phyloP scores from a whole-genome alignment of 768 basidiomycete species.

The Lepiota brunneoincarnata region DNA sequence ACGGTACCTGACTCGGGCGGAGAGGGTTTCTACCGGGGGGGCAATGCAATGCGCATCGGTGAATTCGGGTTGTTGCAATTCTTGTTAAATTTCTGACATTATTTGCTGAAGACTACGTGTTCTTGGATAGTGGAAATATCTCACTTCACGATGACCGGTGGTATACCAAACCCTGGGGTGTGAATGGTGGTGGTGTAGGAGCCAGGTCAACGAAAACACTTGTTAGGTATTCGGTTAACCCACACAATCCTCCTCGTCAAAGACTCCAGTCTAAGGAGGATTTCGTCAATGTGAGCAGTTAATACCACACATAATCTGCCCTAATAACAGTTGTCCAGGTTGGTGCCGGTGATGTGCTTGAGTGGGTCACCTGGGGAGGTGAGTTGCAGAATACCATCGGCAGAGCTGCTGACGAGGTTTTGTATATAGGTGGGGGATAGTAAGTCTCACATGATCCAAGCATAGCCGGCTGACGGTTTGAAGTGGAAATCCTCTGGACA shows the following conservation, averaged over 20 bases:
- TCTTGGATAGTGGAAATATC: conserved; percentile 25
- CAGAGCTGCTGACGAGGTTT: background rate
- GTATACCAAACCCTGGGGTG: conserved; percentile 32
- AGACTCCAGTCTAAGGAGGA: conserved; percentile 24
- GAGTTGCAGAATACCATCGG: background rate
- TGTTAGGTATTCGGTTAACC: conserved; percentile 18
- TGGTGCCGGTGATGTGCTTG: conserved; percentile 22
- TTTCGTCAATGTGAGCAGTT: conserved; percentile 18
- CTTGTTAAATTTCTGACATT: background rate
- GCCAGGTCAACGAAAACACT: conserved; percentile 24
- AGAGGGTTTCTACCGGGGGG: conserved; percentile 26
- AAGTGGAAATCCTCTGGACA: conserved; percentile 21
- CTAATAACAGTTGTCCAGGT: conserved; percentile 6
- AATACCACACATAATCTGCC: background rate
- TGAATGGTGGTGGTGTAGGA: conserved; percentile 28
- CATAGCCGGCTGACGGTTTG: background rate
- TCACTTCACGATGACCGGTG: conserved; percentile 30
- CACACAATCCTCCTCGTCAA: conserved; percentile 20
- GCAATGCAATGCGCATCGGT: conserved; percentile 30
- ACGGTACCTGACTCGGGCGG: conserved; percentile 29
- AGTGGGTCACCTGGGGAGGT: conserved; percentile 30
- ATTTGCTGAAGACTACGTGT: conserved; percentile 21
- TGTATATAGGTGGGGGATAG: conserved; percentile 7
- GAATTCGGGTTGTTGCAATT: background rate
- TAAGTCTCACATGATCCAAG: background rate